Evolutionary conservation across 2,329 filamentous ascomycete species (phyloP).

Genomic region (Colletotrichum eremochloae): DNA sequence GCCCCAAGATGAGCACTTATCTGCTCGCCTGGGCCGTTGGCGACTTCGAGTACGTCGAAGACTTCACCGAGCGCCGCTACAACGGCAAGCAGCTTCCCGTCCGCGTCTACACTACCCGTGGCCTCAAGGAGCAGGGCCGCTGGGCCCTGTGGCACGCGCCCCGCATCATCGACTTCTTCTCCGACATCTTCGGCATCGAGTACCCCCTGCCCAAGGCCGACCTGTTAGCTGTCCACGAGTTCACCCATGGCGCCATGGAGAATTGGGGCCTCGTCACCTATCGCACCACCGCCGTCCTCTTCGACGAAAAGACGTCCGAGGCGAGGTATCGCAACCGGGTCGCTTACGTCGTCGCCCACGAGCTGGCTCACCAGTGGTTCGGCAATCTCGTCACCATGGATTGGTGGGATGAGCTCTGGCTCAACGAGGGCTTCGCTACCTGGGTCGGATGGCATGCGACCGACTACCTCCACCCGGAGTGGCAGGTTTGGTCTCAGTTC

Average conservation of each 20-base stretch:
- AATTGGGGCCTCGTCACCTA: slow-evolving; percentile 98
- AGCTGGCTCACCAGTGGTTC: slow-evolving; percentile 97
- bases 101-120: slow-evolving; percentile 93
- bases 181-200: slow-evolving; percentile 92
- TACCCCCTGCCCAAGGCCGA: slow-evolving; percentile 95
- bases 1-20: slow-evolving; percentile 92
- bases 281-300: slow-evolving; percentile 94
- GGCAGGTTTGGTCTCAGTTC: slow-evolving; percentile 98
- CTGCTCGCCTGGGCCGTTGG: slow-evolving; percentile 94
- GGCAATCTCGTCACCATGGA: slow-evolving; percentile 97
- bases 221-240: slow-evolving; percentile 91
- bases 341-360: slow-evolving; percentile 98
- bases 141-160: slow-evolving; percentile 93
- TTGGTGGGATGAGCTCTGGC: slow-evolving; percentile 95
- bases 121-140: slow-evolving; percentile 91
- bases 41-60: slow-evolving; percentile 97
- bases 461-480: slow-evolving; percentile 93
- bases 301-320: slow-evolving; percentile 92
- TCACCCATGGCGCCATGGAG: slow-evolving; percentile 91
- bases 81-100: slow-evolving; percentile 92
- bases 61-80: slow-evolving; percentile 89
- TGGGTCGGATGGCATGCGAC: slow-evolving; percentile 97
- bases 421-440: slow-evolving; percentile 97
- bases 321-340: slow-evolving; percentile 92
- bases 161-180: slow-evolving; percentile 96